These are phyloP conservation scores for Trichomonascus vanleenenianus DNA, from an alignment of 805 yeast species.

Conservation along the genomic window DNA sequence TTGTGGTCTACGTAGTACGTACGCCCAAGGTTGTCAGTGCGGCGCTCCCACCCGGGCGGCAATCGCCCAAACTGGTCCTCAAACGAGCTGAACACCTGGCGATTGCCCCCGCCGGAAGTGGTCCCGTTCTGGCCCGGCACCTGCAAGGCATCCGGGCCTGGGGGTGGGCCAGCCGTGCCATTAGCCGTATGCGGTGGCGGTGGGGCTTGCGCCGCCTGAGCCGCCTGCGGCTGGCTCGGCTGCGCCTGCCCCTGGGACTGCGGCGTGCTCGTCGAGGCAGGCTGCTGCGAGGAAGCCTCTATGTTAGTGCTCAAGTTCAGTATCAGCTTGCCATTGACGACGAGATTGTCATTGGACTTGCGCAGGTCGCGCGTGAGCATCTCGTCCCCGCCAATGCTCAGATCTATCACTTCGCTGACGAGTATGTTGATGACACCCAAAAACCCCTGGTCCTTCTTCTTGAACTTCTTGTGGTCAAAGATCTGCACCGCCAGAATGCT, in stretches of 20 bases:
- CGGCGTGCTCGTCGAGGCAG: too few relatives aligned
- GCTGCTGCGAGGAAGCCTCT: too few relatives aligned
- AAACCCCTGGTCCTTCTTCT: slow-evolving; percentile 97
- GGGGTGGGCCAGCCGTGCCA: slow-evolving; percentile 14
- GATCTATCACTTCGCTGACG: slow-evolving; percentile 79
- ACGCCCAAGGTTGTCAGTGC: slow-evolving; percentile 95
- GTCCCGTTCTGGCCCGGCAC: slow-evolving; percentile 13
- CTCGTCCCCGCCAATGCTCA: slow-evolving; percentile 41
- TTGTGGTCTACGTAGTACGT: slow-evolving; percentile 98
- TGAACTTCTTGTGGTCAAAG: slow-evolving; percentile 94
- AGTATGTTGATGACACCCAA: slow-evolving; percentile 91
- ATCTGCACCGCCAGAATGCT: slow-evolving; percentile 88
- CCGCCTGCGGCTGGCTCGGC: not conserved
- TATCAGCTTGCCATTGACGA: slow-evolving; percentile 89
- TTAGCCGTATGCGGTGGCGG: not conserved
- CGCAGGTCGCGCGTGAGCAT: slow-evolving; percentile 90
- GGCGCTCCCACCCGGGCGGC: slow-evolving; percentile 98
- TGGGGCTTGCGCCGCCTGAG: not conserved
- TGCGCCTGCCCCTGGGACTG: slow-evolving; percentile 5
- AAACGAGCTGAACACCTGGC: slow-evolving; percentile 78
- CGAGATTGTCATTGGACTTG: slow-evolving; percentile 82
- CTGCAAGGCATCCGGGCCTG: slow-evolving; percentile 23
- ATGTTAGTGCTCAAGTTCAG: slow-evolving; percentile 36
- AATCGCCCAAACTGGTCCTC: slow-evolving; percentile 95
- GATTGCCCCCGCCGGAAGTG: slow-evolving; percentile 17